These are phyloP conservation scores for Blumeria graminis DNA, from an alignment of 2,329 filamentous ascomycete genomes.

Conservation along the genomic window DNA sequence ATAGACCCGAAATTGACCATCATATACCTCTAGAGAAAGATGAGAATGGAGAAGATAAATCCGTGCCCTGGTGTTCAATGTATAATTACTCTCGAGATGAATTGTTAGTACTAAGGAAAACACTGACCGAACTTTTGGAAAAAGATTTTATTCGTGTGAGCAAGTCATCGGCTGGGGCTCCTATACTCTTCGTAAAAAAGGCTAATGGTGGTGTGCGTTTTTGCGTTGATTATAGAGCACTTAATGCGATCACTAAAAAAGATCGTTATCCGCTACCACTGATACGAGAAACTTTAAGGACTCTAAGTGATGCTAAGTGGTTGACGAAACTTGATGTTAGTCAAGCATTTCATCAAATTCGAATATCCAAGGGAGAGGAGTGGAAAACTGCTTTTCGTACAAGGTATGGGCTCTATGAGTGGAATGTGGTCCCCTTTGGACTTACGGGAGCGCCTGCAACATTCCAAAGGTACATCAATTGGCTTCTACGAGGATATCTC, in stretches of 20 bases:
- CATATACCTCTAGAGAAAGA: not conserved
- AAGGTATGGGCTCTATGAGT: slow-evolving; percentile 1
- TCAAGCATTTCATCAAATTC: not conserved
- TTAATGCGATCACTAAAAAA: not conserved
- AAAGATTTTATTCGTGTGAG: not conserved
- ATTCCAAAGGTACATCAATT: slow-evolving; percentile 3
- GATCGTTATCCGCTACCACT: slow-evolving; percentile 1
- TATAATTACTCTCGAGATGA: not conserved
- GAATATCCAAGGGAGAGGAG: slow-evolving; percentile 1
- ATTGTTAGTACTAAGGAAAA: not conserved
- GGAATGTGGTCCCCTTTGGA: slow-evolving; percentile 2
- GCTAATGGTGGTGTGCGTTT: not conserved
- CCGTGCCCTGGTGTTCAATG: no score
- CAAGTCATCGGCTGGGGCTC: not conserved
- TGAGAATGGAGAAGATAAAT: not conserved
- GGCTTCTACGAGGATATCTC: slow-evolving; percentile 1
- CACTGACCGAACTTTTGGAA: not conserved
- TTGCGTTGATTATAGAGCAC: not conserved
- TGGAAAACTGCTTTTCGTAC: slow-evolving; percentile 2
- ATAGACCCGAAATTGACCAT: no score
- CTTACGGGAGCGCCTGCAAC: slow-evolving; percentile 1
- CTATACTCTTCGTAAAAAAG: not conserved
- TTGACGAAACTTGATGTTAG: slow-evolving; percentile 1
- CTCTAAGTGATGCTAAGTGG: not conserved
- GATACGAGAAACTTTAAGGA: not conserved